phyloP scores from a whole-genome alignment of 495 filamentous ascomycete genomes.

The Penicillium psychrofluorescens region DNA sequence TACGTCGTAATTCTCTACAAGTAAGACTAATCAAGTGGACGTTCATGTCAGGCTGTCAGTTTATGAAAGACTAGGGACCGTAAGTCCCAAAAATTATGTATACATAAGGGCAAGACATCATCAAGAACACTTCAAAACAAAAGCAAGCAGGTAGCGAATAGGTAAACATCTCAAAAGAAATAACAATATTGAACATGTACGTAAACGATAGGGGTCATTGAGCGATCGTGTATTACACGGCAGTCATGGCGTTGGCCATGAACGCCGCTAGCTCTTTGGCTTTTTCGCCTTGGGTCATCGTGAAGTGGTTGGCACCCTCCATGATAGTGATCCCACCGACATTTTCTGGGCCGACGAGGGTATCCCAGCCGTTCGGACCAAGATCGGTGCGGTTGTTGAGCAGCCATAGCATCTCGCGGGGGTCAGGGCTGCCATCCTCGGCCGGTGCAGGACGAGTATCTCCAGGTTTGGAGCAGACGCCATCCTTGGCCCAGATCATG shows the following conservation, averaged over 20 bases:
- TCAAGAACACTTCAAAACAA: too few species aligned
- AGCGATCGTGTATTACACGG: slow-evolving; percentile 3
- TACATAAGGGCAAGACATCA: too few species aligned
- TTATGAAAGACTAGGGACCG: too few species aligned
- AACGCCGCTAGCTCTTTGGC: slow-evolving; percentile 29
- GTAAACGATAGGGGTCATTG: too few species aligned
- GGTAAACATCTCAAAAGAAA: not conserved
- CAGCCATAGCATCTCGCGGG: slow-evolving; percentile 64
- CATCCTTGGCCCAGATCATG: slow-evolving; percentile 74
- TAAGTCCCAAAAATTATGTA: too few species aligned
- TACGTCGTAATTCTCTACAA: too few species aligned
- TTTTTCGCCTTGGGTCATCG: slow-evolving; percentile 32
- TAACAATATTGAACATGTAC: not conserved
- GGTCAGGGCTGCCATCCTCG: slow-evolving; percentile 47
- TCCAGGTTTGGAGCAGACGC: slow-evolving; percentile 62
- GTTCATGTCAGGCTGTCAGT: too few species aligned
- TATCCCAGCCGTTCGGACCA: slow-evolving; percentile 73
- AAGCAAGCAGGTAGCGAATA: too few species aligned
- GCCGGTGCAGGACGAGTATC: slow-evolving; percentile 66
- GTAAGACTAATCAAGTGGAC: too few species aligned
- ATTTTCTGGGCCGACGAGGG: slow-evolving; percentile 59
- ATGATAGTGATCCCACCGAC: slow-evolving; percentile 51
- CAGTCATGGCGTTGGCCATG: slow-evolving; percentile 19
- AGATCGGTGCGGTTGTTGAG: slow-evolving; percentile 74
- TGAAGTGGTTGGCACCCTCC: slow-evolving; percentile 36